These are phyloP conservation scores for Mrakia blollopis DNA, from an alignment of 768 basidiomycete species.

Conservation along the genomic window DNA sequence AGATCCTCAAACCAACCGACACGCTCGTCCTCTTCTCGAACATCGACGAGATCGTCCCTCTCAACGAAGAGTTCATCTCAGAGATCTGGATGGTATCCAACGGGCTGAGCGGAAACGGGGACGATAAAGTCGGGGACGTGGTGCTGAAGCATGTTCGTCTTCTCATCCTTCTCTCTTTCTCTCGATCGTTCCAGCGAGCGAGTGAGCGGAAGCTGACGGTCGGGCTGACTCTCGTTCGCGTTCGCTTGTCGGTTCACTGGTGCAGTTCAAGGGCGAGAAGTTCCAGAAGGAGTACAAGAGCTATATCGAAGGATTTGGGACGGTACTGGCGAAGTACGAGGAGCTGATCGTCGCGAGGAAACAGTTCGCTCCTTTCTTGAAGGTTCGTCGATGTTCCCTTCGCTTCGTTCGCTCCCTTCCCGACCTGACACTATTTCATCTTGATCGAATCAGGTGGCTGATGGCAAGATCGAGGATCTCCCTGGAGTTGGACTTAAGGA, in stretches of 20 bases:
- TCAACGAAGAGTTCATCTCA: slow-evolving; percentile 76
- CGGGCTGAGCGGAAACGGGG: neutral
- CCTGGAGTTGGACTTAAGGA: slow-evolving; percentile 1
- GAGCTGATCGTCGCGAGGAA: neutral
- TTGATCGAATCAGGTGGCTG: neutral
- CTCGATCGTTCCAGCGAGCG: too few species aligned
- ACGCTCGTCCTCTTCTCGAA: slow-evolving; percentile 92
- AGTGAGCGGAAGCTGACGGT: too few species aligned
- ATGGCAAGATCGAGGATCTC: neutral
- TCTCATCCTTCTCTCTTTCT: neutral
- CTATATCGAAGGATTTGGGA: neutral
- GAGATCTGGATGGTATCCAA: slow-evolving; percentile 45
- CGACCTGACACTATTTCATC: neutral
- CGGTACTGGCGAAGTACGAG: neutral
- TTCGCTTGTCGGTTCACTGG: too few species aligned
- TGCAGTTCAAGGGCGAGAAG: neutral
- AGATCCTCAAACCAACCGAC: slow-evolving; percentile 78
- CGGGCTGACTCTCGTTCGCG: neutral
- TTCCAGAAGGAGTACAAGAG: slow-evolving; percentile 3
- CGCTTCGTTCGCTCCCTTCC: neutral
- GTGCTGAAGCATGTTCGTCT: neutral
- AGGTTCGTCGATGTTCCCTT: neutral
- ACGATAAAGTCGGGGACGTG: neutral
- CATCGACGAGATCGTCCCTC: slow-evolving; percentile 77
- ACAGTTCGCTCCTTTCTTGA: neutral